These are phyloP conservation scores for Xylaria sp. DNA, from an alignment of 2,329 filamentous ascomycete genomes.

Conservation along the genomic window DNA sequence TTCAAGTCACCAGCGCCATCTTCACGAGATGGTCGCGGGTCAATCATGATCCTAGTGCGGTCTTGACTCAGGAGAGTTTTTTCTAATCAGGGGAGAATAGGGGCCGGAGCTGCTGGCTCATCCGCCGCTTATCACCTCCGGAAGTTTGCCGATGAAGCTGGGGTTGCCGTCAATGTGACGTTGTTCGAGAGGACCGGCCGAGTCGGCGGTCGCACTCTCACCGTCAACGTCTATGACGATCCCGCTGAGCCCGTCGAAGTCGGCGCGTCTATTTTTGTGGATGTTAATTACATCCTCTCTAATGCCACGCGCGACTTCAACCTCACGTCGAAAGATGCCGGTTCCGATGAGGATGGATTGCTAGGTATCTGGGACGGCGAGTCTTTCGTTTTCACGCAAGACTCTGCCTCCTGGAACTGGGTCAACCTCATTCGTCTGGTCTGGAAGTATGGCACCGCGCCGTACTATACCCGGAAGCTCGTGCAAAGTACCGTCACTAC, in stretches of 20 bases:
- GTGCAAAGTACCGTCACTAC: conserved; percentile 65
- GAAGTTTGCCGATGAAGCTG: conserved; percentile 60
- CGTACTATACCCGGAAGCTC: conserved; percentile 65
- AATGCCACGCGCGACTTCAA: conserved; percentile 66
- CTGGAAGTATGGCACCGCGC: conserved; percentile 80
- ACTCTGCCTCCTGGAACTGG: conserved; percentile 59
- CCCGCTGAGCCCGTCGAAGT: conserved; percentile 68
- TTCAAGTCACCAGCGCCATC: not conserved
- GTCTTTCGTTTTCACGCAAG: conserved; percentile 63
- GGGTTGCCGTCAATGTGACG: conserved; percentile 67
- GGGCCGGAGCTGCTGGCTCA: conserved; percentile 82
- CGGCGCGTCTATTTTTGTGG: conserved; percentile 87
- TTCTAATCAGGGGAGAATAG: conserved; percentile 40
- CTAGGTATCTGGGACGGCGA: conserved; percentile 83
- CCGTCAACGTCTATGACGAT: conserved; percentile 70
- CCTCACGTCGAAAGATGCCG: conserved; percentile 50
- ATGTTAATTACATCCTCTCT: conserved; percentile 75
- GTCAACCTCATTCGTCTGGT: conserved; percentile 75
- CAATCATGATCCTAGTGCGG: not conserved
- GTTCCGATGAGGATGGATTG: conserved; percentile 46
- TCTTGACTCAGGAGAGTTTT: not conserved
- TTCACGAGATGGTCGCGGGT: not conserved
- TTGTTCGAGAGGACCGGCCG: conserved; percentile 75
- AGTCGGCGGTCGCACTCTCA: conserved; percentile 82
- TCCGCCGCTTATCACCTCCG: conserved; percentile 80